Evolutionary conservation across 2,329 filamentous ascomycete genomes (phyloP), one percentile per base, ranked within the genome.

Genomic region (Aspergillus bombycis): DNA sequence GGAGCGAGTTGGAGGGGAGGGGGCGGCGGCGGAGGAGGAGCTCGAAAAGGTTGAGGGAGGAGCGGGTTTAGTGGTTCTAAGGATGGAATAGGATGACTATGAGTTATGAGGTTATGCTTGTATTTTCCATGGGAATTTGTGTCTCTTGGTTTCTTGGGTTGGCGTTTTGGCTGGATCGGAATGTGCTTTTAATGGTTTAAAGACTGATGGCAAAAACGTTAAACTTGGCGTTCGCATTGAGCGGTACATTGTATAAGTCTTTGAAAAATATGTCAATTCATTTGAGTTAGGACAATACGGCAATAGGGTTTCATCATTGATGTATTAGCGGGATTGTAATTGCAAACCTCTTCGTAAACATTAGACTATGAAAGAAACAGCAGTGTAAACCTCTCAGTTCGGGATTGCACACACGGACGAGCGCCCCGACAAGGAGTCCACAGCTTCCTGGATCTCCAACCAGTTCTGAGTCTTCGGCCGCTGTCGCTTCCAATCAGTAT

Each of bases 401-500:
- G 48, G 48, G 11, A 52, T 32, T 10, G 30, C 26, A 32, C 28
- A 16, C 4, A 32, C 6, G 16, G 52, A 36, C 32, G 52, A 55
- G 7, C 93, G 84, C 4, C 93, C 94, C 60, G 90, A 91, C 34
- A 98, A 81, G 34, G 92, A 89, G 76, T 98, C 91, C 2, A 96
- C 93, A 38, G 92, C 87, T 55, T 89, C 84, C 79, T 92, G 92
- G 77, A 96, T 82, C 56, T 83, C 84, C 71, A 91, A 82, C 94
- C 95, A 98, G 82, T 92, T 93, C 69, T 94, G 91, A 62, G 88
- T 81, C 79, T 88, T 91, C 46, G 94, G 94, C 58, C 94, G 84
- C 57, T 95, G 85, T 78, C 95, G 93, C 69, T 88, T 87, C 94
- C 95, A 98, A 81, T 98, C 94, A 4, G 94, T 98, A 72, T 93